Evolutionary conservation across 2,329 filamentous ascomycete species (phyloP).

Genomic region (Xylaria digitata): DNA sequence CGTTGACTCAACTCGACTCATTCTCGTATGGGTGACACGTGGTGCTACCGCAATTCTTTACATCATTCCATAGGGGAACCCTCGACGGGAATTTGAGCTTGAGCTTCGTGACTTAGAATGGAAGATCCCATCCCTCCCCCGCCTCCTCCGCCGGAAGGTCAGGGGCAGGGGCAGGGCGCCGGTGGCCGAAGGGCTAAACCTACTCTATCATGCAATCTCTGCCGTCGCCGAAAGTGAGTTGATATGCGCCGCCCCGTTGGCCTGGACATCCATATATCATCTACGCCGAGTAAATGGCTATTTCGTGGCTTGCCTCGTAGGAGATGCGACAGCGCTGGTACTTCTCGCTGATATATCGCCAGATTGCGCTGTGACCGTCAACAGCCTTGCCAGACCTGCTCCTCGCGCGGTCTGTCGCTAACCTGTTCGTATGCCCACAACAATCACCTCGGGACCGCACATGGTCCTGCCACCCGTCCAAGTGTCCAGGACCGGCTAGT

Average conservation of each 20-base stretch:
- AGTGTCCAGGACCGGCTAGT: slow-evolving; percentile 25
- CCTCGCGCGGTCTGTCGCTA: slow-evolving; percentile 21
- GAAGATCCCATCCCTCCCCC: neutral
- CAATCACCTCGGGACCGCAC: neutral
- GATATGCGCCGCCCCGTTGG: neutral
- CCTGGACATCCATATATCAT: neutral
- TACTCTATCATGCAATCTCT: slow-evolving; percentile 26
- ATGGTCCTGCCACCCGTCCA: slow-evolving; percentile 3
- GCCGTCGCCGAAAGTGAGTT: slow-evolving; percentile 30
- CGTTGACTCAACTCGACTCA: neutral
- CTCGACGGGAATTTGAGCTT: neutral
- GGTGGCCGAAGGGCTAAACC: slow-evolving; percentile 15
- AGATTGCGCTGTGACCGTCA: slow-evolving; percentile 27
- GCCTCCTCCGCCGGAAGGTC: neutral
- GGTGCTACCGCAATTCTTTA: neutral
- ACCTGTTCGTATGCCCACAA: slow-evolving; percentile 24
- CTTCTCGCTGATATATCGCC: slow-evolving; percentile 10
- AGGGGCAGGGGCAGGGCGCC: slow-evolving; percentile 6
- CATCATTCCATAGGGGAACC: neutral
- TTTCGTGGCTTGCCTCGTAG: neutral
- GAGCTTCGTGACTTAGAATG: neutral
- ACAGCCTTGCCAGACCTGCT: slow-evolving; percentile 27
- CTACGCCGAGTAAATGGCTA: neutral
- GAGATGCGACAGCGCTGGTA: neutral
- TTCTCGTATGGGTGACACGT: neutral